Evolutionary conservation across 768 basidiomycete genomes (phyloP).

Genomic region (Ramaria sp.): DNA sequence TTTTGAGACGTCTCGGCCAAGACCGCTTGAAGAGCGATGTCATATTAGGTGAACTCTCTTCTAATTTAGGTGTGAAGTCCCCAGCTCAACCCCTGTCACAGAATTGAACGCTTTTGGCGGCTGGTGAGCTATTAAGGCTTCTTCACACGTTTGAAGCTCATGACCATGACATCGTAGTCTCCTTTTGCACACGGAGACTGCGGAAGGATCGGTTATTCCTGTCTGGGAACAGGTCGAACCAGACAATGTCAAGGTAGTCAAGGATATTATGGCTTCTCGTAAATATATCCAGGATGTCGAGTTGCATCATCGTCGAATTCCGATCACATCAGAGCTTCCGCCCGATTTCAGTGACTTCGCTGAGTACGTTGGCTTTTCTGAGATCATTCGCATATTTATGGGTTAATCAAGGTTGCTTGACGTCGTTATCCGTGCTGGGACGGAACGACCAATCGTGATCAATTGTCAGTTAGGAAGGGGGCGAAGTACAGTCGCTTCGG

Average conservation of each 20-base stretch:
- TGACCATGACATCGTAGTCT: slow-evolving; percentile 33
- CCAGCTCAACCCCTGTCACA: slow-evolving; percentile 27
- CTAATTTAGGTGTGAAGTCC: background rate
- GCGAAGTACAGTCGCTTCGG: slow-evolving; percentile 84
- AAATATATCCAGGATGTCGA: slow-evolving; percentile 39
- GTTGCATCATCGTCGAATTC: slow-evolving; percentile 74
- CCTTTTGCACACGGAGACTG: slow-evolving; percentile 80
- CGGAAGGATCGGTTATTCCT: slow-evolving; percentile 82
- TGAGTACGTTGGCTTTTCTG: slow-evolving; percentile 13
- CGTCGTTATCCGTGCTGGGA: slow-evolving; percentile 58
- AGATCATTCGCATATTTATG: background rate
- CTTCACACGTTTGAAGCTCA: background rate
- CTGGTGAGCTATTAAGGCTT: slow-evolving; percentile 32
- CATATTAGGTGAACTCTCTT: background rate
- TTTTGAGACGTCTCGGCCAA: background rate
- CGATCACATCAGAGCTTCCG: slow-evolving; percentile 78
- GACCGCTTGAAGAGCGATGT: slow-evolving; percentile 86
- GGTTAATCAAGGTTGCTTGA: slow-evolving; percentile 46
- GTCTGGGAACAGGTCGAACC: slow-evolving; percentile 85
- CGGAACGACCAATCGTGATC: slow-evolving; percentile 74
- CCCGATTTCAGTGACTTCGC: slow-evolving; percentile 25
- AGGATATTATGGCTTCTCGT: slow-evolving; percentile 75
- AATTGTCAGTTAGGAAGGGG: slow-evolving; percentile 95
- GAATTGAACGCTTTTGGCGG: slow-evolving; percentile 81
- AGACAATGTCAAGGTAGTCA: slow-evolving; percentile 66